These are phyloP conservation scores for Penicillium turbatum DNA, from an alignment of 495 filamentous ascomycete genomes.

Conservation along the genomic window DNA sequence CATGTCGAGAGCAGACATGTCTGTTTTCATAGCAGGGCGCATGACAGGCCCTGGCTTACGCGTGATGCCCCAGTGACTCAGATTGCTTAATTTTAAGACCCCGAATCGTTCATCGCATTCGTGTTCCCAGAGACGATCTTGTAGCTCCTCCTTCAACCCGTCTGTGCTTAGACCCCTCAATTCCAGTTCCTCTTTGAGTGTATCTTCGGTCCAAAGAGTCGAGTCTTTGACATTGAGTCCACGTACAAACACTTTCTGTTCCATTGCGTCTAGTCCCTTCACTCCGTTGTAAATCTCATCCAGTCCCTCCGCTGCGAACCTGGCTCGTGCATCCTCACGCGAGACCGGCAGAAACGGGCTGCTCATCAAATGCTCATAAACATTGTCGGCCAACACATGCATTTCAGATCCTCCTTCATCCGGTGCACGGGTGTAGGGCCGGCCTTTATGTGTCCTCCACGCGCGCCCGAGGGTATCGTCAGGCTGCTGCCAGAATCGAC, in stretches of 20 bases:
- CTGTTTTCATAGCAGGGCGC: constrained; percentile 4
- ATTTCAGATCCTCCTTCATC: not conserved
- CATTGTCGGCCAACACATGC: constrained; percentile 19
- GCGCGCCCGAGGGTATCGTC: constrained; percentile 15
- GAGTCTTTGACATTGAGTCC: not conserved
- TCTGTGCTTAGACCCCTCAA: not conserved
- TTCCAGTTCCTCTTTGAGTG: constrained; percentile 1
- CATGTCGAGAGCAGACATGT: constrained; percentile 27
- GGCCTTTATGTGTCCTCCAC: constrained; percentile 2
- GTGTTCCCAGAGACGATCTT: not conserved
- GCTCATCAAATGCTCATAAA: constrained; percentile 25
- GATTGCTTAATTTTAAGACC: constrained; percentile 15
- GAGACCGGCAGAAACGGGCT: constrained; percentile 11
- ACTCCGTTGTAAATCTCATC: not conserved
- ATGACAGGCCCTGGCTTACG: constrained; percentile 15
- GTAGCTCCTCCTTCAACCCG: not conserved
- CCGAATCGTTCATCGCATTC: constrained; percentile 11
- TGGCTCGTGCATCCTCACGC: not conserved
- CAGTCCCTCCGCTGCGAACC: not conserved
- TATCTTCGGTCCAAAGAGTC: not conserved
- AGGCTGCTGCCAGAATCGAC: constrained; percentile 21
- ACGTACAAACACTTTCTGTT: not conserved
- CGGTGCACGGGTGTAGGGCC: constrained; percentile 3
- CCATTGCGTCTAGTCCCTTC: not conserved
- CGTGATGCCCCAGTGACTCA: constrained; percentile 23